Base-by-base conservation (phyloP, 495 filamentous ascomycete genomes). In the Penicillium paxilli region DNA sequence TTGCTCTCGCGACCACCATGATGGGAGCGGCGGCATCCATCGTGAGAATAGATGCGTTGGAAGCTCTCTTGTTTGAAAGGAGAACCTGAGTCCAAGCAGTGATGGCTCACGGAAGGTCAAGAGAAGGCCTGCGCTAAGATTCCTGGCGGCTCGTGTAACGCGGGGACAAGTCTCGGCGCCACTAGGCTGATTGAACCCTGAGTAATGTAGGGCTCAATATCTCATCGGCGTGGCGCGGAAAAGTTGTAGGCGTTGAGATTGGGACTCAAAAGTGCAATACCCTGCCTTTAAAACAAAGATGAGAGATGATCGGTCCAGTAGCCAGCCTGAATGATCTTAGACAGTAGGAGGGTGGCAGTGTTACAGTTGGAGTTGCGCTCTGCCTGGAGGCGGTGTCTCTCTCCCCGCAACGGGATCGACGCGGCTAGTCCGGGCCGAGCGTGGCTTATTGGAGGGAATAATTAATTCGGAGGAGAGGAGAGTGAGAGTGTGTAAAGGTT, bases 361-460 rank as follows among this genome's bases (percentile, higher is more conserved):
- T 47, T 48, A 25, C 6, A 54, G 35, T 38, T 16, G 4, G 11
- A 32, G 26, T 30, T 12, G 33, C 16, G 25, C 52, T 28, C 20
- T 49, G 40, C n/a, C 49, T 46, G 41, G 51, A 48, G 63, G 63
- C 63, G 63, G 63, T 65, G 63, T 60, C 63, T 53, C 52, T 28
- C 35, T 38, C 56, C 60, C 63, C 56, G 59, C 55, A 65, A 28
- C 44, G 54, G 56, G 59, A 65, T 65, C 59, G 59, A 54, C 55
- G 50, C 48, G 51, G 38, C 41, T 57, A 52, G 7, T 26, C 44
- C 12, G 35, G 14, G 35, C 2, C 35, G 11, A 19, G 35, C 16
- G 35, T 16, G 16, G 12, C 35, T 38, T 38, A 16, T 19, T 38
- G 35, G 35, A 38, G 8, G 30, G 30, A 32, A 32, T 14, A n/a